phyloP scores from a whole-genome alignment of 2,329 filamentous ascomycete genomes.

The Colletotrichum somersetense region DNA sequence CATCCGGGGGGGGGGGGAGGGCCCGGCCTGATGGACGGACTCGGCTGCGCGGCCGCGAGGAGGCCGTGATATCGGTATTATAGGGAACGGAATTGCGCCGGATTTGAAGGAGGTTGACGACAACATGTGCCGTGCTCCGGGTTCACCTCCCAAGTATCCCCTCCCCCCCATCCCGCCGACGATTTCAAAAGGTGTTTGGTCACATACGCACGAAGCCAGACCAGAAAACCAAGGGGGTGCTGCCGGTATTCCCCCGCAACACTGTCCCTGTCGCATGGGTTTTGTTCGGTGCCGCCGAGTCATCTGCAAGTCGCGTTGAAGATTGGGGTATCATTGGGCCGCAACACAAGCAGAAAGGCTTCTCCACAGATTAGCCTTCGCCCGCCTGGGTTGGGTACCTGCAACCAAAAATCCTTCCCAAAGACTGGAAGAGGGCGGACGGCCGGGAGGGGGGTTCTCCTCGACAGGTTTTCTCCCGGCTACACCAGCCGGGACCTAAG shows the following conservation, averaged over 20 bases:
- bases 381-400: not conserved
- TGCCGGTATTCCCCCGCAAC: not conserved
- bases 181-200: not conserved
- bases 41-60: not conserved
- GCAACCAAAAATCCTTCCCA: not conserved
- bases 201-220: not conserved
- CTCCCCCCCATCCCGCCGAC: too few species aligned
- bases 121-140: not conserved
- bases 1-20: too few species aligned
- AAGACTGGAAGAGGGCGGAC: too few species aligned
- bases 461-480: too few species aligned
- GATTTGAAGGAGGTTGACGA: not conserved
- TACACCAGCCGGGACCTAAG: too few species aligned
- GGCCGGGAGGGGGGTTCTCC: too few species aligned
- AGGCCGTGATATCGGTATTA: too few species aligned
- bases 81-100: not conserved
- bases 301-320: not conserved
- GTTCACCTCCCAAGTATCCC: too few species aligned
- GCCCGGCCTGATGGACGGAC: not conserved
- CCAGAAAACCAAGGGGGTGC: not conserved
- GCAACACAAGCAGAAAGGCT: not conserved
- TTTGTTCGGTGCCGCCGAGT: not conserved
- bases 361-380: conserved; percentile 2
- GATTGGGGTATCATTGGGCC: not conserved
- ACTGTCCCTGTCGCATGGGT: not conserved